These are phyloP conservation scores for Marchantia paleacea DNA, from an alignment of 225 moss, liverwort and hornwort genomes.

Conservation along the genomic window DNA sequence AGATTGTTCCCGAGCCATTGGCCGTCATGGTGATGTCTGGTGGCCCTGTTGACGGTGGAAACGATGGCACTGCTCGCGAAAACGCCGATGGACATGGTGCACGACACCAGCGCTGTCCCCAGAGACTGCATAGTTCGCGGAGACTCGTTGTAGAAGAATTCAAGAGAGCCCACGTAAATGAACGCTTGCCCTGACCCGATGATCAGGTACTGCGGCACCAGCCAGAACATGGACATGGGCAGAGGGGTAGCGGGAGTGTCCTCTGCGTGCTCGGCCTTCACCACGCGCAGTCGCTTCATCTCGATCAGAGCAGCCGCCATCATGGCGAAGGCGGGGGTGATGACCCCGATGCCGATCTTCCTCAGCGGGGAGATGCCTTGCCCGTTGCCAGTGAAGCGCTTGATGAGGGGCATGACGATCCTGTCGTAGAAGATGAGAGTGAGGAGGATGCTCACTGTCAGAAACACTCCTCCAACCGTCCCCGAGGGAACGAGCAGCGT, in stretches of 20 bases:
- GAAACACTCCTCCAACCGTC: slow-evolving; percentile 19
- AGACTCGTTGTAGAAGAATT: slow-evolving; percentile 37
- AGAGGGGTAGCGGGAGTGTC: slow-evolving; percentile 13
- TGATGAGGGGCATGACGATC: slow-evolving; percentile 8
- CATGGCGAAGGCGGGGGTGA: slow-evolving; percentile 24
- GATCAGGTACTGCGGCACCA: slow-evolving; percentile 28
- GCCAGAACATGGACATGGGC: slow-evolving; percentile 42
- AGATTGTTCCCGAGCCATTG: slow-evolving; percentile 37
- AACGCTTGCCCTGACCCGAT: slow-evolving; percentile 33
- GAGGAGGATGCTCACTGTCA: slow-evolving; percentile 12
- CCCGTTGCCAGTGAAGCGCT: slow-evolving; percentile 9
- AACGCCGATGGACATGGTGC: slow-evolving; percentile 25
- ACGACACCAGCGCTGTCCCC: slow-evolving; percentile 30
- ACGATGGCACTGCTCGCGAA: slow-evolving; percentile 30
- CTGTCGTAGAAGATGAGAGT: slow-evolving; percentile 25
- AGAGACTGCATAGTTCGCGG: slow-evolving; percentile 30
- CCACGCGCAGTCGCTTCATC: slow-evolving; percentile 7
- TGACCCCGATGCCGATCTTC: slow-evolving; percentile 25
- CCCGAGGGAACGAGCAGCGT: slow-evolving; percentile 24
- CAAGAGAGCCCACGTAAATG: slow-evolving; percentile 32
- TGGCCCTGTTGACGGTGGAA: slow-evolving; percentile 15
- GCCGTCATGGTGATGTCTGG: not conserved
- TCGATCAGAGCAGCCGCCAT: slow-evolving; percentile 28
- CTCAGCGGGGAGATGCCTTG: slow-evolving; percentile 18
- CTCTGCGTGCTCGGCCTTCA: not conserved